These are phyloP conservation scores for Venturia carpophila DNA, from an alignment of 2,329 filamentous ascomycete species.

Conservation along the genomic window DNA sequence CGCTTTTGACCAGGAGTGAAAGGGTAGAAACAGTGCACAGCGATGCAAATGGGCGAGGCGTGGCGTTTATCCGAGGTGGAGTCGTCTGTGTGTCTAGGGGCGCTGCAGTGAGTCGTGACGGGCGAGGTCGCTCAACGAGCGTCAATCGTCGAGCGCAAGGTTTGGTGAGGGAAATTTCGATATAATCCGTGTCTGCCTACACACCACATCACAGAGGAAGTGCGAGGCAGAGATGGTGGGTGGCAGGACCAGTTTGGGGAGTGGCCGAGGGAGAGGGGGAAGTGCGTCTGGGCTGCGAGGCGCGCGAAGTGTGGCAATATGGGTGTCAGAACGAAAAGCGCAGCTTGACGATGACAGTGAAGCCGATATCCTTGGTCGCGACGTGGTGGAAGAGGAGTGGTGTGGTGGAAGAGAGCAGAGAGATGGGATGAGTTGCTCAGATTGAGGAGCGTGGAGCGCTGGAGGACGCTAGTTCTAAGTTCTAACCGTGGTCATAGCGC, in stretches of 20 bases:
- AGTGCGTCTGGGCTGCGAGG: not conserved
- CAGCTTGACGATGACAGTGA: not conserved
- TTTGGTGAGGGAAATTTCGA: not conserved
- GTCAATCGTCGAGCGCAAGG: conserved; percentile 10
- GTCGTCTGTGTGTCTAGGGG: conserved; percentile 5
- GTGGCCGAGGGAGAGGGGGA: conserved; percentile 7
- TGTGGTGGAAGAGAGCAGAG: not conserved
- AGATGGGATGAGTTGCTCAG: not conserved
- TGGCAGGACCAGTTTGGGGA: not conserved
- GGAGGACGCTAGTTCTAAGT: not conserved
- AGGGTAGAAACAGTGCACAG: not conserved
- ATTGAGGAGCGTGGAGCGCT: not conserved
- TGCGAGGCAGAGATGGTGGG: not conserved
- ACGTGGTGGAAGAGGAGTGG: conserved; percentile 2
- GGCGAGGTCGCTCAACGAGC: conserved; percentile 5
- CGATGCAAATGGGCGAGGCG: not conserved
- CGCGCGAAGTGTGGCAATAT: not conserved
- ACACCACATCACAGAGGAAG: conserved; percentile 12
- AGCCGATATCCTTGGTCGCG: not conserved
- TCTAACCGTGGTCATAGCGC: no score
- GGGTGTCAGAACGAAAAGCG: conserved; percentile 12
- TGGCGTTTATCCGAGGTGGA: conserved; percentile 1
- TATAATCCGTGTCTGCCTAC: not conserved
- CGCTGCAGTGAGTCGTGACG: conserved; percentile 1
- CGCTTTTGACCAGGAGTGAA: conserved; percentile 7